Evolutionary conservation across 2,329 filamentous ascomycete species (phyloP), one percentile per base, ranked within the genome.

Genomic region (Cercospora nicotianae): DNA sequence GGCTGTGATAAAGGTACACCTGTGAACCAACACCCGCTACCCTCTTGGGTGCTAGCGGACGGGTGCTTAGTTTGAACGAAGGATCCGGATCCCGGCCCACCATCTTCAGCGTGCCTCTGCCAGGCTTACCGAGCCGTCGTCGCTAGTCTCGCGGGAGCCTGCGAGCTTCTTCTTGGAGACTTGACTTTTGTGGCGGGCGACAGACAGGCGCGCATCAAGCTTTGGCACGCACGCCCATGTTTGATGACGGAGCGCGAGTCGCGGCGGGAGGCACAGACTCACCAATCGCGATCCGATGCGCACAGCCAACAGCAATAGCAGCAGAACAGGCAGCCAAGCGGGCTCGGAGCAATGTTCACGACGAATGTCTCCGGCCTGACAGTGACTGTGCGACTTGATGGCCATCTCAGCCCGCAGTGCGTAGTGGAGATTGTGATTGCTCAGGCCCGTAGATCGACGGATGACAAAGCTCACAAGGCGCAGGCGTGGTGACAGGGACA

Each of bases 1-100:
- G 51, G 62, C 68, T 65, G 55, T 73, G 72, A 71, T 74, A 75
- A 75, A 67, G 69, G 67, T 63, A 70, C 69, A 69, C 72, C 68
- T 70, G 71, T 64, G 62, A 63, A 71, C 72, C 73, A 74, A 74
- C 72, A 71, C 42, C 58, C 42, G 65, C 70, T 72, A 71, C 60
- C 69, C 66, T 16, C 39, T 60, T 66, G 33, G 7, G 71, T 67
- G 63, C 70, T 75, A 75, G 73, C 66, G 72, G 66, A 45, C 59
- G 63, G 61, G 67, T 71, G 68, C 65, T 70, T 72, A 67, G 70
- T 70, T 69, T 64, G 42, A 23, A 67, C 68, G 63, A 71, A 73
- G 69, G 72, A 72, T 69, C 28, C 68, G 63, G 64, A 67, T 65
- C 70, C 71, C 70, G 57, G 69, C 64, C 31, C 58, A 63, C 65